phyloP scores from a whole-genome alignment of 2,329 filamentous ascomycete genomes.

The Alternaria solani region DNA sequence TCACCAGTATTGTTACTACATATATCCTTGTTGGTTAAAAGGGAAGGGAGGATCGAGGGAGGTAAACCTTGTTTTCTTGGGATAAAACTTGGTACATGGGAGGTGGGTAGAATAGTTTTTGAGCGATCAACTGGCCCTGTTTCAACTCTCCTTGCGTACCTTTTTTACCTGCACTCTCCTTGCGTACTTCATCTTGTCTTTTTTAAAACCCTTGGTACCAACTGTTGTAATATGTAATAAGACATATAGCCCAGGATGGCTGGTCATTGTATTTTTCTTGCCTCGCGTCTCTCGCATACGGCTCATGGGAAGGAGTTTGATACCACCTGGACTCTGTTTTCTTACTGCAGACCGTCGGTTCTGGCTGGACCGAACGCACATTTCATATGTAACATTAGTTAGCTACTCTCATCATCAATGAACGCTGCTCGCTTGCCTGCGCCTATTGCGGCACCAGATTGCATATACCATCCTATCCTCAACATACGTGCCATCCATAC shows the following conservation, averaged over 20 bases:
- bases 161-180: constrained; percentile 7
- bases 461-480: background rate
- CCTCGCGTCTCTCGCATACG: background rate
- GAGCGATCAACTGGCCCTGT: constrained; percentile 24
- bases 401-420: background rate
- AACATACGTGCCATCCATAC: background rate
- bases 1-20: constrained; percentile 10
- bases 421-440: constrained; percentile 5
- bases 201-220: background rate
- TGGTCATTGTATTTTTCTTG: constrained; percentile 6
- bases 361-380: constrained; percentile 1
- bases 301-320: constrained; percentile 9
- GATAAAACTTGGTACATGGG: constrained; percentile 18
- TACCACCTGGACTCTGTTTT: constrained; percentile 8
- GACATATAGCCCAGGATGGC: constrained; percentile 11
- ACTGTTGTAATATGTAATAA: constrained; percentile 5
- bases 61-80: constrained; percentile 16
- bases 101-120: constrained; percentile 23
- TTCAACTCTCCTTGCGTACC: constrained; percentile 11
- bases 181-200: constrained; percentile 4
- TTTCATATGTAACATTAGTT: constrained; percentile 4
- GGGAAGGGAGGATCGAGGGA: constrained; percentile 9
- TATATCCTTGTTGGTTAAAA: constrained; percentile 28
- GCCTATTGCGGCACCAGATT: background rate
- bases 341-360: background rate